Percentiles rank a stretch among this genome's conserved stretches.
Evolutionary conservation across 257 asterid genomes (phyloP).

Genomic region (Hygrophila difformis): DNA sequence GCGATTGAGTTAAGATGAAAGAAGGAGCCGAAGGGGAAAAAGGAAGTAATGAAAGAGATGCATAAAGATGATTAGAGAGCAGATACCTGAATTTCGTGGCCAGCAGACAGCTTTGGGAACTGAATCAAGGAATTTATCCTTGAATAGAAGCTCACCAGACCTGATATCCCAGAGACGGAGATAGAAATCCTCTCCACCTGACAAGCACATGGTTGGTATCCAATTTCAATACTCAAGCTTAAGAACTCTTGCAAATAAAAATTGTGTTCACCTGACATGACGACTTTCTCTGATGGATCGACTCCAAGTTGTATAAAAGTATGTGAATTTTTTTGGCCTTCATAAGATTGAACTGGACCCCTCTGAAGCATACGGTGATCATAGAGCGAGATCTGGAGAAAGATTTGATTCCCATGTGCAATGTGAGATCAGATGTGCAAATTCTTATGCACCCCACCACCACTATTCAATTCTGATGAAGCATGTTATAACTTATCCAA

Average conservation of each 20-base stretch:
- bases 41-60: neutral
- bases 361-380: slow-evolving; percentile 66
- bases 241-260: neutral
- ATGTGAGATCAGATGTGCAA: no score
- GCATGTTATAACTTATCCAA: neutral
- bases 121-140: slow-evolving; percentile 45
- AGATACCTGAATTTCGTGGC: slow-evolving; percentile 47
- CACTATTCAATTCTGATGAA: no score
- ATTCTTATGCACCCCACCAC: no score
- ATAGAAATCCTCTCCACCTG: slow-evolving; percentile 90
- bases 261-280: slow-evolving; percentile 55
- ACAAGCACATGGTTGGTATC: neutral
- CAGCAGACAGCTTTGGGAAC: slow-evolving; percentile 72
- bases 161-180: slow-evolving; percentile 76
- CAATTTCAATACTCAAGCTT: neutral
- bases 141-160: slow-evolving; percentile 75
- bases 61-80: neutral
- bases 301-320: slow-evolving; percentile 71
- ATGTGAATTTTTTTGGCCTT: slow-evolving; percentile 72
- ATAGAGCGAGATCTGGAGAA: slow-evolving; percentile 67
- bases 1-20: neutral
- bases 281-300: slow-evolving; percentile 69
- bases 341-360: slow-evolving; percentile 75
- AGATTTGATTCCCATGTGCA: neutral
- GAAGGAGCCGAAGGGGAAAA: neutral